Evolutionary conservation across 208 protist genomes (phyloP), one percentile per base, ranked within the genome.

Genomic region (Trypanosoma grayi): DNA sequence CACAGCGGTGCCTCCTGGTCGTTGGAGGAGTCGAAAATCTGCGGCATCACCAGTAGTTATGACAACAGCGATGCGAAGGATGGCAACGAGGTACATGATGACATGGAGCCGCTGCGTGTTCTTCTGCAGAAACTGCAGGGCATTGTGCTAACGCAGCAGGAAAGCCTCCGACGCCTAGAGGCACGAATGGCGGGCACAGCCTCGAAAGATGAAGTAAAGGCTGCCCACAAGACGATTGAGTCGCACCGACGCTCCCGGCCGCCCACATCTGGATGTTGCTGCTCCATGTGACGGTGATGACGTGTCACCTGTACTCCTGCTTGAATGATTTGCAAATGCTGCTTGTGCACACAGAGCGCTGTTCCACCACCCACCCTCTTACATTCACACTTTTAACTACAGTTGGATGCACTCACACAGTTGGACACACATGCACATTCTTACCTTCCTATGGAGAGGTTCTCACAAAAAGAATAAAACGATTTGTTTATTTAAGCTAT

Each of bases 121-220:
- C 40, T 60, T 3, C 18, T 50, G 34, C 27, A 34, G 28, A 22
- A 34, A 11, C 4, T 60, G 27, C 55, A 60, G 28, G 16, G 30
- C 10, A 51, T 60, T 51, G 9, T 25, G 27, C 45, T 24, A 45
- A 39, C 25, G 22, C 39, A 78, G 55, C 41, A 71, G 71, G 71
- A 60, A 71, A 22, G 46, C 14, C 4, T 64, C 51, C 56, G 30
- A 31, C 3, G 41, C 20, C 28, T 66, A 75, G 53, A 56, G 60
- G 31, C 53, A 67, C 6, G 57, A 56, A 10, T 34, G 2, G 3
- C 14, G 28, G 36, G 7, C 30, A 2, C 3, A n/a, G 3, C 48
- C 10, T 14, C 28, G 22, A 22, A 22, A 24, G 7, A 36, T 45
- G 36, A n/a, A 40, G 20, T 24, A 6, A 55, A 41, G 20, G 10